Evolutionary conservation across 2,329 filamentous ascomycete species (phyloP).

Genomic region (Zymoseptoria crescenta): DNA sequence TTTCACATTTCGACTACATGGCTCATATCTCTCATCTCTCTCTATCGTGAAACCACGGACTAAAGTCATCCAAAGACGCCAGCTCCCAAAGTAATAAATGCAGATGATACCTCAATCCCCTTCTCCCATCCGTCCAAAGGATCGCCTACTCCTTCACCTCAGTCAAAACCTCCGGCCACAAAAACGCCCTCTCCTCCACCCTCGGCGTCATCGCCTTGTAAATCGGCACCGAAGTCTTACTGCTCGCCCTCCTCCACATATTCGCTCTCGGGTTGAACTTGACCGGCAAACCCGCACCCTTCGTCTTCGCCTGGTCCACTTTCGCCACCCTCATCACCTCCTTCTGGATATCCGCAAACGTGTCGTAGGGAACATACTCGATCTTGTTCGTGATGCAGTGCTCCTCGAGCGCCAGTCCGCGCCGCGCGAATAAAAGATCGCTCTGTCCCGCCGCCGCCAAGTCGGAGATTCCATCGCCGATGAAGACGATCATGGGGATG

Average conservation of each 20-base stretch:
- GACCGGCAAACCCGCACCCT: constrained; percentile 50
- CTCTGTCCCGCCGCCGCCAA: constrained; percentile 58
- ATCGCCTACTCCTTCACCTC: neutral
- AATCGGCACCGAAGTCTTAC: constrained; percentile 47
- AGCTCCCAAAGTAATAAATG: too few relatives aligned
- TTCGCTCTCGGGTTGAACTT: constrained; percentile 62
- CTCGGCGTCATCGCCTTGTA: constrained; percentile 45
- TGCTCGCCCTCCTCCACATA: constrained; percentile 57
- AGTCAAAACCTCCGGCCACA: constrained; percentile 53
- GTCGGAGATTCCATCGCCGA: constrained; percentile 62
- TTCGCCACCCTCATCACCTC: constrained; percentile 51
- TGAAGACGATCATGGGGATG: constrained; percentile 60
- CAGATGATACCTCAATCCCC: too few relatives aligned
- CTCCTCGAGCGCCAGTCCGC: constrained; percentile 57
- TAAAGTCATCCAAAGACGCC: too few relatives aligned
- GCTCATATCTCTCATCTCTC: too few relatives aligned
- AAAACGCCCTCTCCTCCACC: constrained; percentile 54
- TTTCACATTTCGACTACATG: too few relatives aligned
- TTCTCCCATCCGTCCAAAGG: too few relatives aligned
- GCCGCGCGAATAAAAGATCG: constrained; percentile 59
- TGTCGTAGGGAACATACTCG: constrained; percentile 55
- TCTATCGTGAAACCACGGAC: too few relatives aligned
- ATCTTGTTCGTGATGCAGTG: constrained; percentile 58
- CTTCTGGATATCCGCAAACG: constrained; percentile 56
- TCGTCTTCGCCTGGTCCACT: constrained; percentile 54